phyloP scores from a whole-genome alignment of 495 filamentous ascomycete species.

The Penicillium psychrofluorescens region DNA sequence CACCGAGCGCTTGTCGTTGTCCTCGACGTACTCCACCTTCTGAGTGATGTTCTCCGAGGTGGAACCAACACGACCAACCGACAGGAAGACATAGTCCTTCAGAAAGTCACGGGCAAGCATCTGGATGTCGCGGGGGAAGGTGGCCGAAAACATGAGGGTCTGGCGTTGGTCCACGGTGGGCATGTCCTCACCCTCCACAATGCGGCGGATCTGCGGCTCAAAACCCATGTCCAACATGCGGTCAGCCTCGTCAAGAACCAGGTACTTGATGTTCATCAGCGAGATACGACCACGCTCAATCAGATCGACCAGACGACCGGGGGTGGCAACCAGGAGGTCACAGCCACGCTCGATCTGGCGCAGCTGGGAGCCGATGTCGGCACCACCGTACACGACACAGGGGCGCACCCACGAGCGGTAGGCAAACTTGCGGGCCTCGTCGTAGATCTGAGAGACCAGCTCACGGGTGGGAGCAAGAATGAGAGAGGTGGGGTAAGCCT shows the following conservation, averaged over 20 bases:
- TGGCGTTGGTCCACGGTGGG: conserved; percentile 76
- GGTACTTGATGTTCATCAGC: conserved; percentile 92
- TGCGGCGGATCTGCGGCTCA: conserved; percentile 97
- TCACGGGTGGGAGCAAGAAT: conserved; percentile 96
- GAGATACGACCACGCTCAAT: conserved; percentile 98
- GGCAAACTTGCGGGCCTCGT: conserved; percentile 94
- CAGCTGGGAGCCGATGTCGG: conserved; percentile 93
- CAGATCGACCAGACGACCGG: conserved; percentile 92
- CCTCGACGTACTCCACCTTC: conserved; percentile 97
- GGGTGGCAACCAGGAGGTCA: conserved; percentile 94
- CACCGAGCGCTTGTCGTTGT: conserved; percentile 94
- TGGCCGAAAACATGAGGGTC: conserved; percentile 99
- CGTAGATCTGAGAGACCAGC: conserved; percentile 96
- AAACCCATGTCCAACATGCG: conserved; percentile 99
- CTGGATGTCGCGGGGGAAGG: conserved; percentile 97
- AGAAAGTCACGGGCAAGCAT: conserved; percentile 97
- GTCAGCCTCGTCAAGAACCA: conserved; percentile 98
- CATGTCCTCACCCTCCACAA: conserved; percentile 98
- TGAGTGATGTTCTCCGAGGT: conserved; percentile 99
- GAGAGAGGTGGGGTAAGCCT: conserved; percentile 91
- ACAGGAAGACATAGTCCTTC: conserved; percentile 97
- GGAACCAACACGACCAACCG: conserved; percentile 97
- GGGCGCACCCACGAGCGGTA: conserved; percentile 98
- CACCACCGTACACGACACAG: conserved; percentile 98
- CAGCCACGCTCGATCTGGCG: conserved; percentile 96